These are phyloP conservation scores for Cladosporium halotolerans DNA, from an alignment of 2,329 filamentous ascomycete species.

Conservation along the genomic window DNA sequence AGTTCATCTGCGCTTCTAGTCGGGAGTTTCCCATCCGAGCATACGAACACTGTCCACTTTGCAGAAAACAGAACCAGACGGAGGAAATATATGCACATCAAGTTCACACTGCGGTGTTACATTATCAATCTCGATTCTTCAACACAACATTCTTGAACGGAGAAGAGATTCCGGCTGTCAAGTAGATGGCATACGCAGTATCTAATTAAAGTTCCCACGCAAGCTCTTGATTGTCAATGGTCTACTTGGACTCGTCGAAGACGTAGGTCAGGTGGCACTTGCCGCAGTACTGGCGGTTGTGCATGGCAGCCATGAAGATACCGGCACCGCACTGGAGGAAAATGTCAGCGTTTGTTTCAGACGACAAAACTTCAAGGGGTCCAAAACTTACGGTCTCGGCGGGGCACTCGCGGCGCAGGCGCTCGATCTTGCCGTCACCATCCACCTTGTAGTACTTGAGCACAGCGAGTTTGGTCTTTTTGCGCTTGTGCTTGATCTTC, in stretches of 20 bases:
- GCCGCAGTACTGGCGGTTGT: slow-evolving; percentile 96
- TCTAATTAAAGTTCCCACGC: slow-evolving; percentile 8
- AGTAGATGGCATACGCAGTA: slow-evolving; percentile 4
- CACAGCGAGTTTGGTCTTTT: slow-evolving; percentile 99
- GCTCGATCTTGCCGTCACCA: slow-evolving; percentile 99
- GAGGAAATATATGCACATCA: too few relatives aligned
- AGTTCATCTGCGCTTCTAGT: too few relatives aligned
- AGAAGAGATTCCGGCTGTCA: neutral
- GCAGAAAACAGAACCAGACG: too few relatives aligned
- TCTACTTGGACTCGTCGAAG: slow-evolving; percentile 52
- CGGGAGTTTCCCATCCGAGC: too few relatives aligned
- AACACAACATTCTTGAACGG: too few relatives aligned
- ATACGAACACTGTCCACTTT: too few relatives aligned
- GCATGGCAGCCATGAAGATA: slow-evolving; percentile 99
- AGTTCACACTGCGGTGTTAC: too few relatives aligned
- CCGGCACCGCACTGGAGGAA: slow-evolving; percentile 80
- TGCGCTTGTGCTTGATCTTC: slow-evolving; percentile 99
- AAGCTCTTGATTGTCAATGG: slow-evolving; percentile 9
- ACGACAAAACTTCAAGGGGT: neutral
- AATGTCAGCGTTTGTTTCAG: slow-evolving; percentile 31
- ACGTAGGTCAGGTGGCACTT: slow-evolving; percentile 66
- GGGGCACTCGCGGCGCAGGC: slow-evolving; percentile 95
- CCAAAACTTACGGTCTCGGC: slow-evolving; percentile 67
- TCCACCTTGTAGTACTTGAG: slow-evolving; percentile 99
- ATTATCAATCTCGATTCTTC: too few relatives aligned